Evolutionary conservation across 768 basidiomycete species (phyloP).

Genomic region (Mycena crocata): DNA sequence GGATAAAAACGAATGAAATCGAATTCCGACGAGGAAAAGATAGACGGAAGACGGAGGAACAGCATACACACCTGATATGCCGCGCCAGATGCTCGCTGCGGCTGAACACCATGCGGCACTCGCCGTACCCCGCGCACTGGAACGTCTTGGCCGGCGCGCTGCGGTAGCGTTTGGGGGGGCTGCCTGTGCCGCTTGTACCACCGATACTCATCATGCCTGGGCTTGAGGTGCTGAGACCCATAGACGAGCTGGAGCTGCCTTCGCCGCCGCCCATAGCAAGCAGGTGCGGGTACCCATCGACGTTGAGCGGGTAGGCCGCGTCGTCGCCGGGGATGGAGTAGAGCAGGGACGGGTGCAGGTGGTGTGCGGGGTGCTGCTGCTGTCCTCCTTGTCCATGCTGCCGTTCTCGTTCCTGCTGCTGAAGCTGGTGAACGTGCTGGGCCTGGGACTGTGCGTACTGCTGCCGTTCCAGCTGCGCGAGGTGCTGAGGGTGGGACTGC

Average conservation of each 20-base stretch:
- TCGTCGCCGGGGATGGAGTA: not conserved
- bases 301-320: not conserved
- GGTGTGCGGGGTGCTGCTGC: not conserved
- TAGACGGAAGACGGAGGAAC: too few relatives aligned
- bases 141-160: slow-evolving; percentile 93
- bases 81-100: slow-evolving; percentile 95
- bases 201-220: too few relatives aligned
- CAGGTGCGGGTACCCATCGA: not conserved
- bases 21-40: too few relatives aligned
- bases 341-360: slow-evolving; percentile 2
- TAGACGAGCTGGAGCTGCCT: not conserved
- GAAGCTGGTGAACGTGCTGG: too few relatives aligned
- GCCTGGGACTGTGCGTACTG: too few relatives aligned
- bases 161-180: slow-evolving; percentile 70
- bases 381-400: too few relatives aligned
- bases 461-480: too few relatives aligned
- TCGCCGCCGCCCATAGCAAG: not conserved
- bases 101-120: slow-evolving; percentile 97
- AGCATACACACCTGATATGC: slow-evolving; percentile 84
- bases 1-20: too few relatives aligned
- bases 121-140: slow-evolving; percentile 94
- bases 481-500: too few relatives aligned
- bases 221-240: too few relatives aligned
- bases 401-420: too few relatives aligned
- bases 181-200: not conserved